Evolutionary conservation across 306 rosid species (phyloP).

Genomic region (Adenanthera pavonina): DNA sequence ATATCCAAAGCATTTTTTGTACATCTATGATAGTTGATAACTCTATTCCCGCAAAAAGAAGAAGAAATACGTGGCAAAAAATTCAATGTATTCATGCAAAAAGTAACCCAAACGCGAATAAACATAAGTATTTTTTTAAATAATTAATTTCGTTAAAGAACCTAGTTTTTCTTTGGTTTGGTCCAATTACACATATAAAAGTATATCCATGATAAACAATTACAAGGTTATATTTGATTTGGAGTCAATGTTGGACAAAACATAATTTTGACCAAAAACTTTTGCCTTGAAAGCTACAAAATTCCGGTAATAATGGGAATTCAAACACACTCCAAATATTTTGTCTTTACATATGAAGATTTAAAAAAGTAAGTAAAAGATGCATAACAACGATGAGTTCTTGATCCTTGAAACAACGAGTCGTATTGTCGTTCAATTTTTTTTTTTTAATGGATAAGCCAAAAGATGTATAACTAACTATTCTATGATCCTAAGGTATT

Average conservation of each 20-base stretch:
- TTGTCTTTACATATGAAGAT: neutral
- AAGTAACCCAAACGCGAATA: neutral
- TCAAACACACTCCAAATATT: neutral
- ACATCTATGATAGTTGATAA: too few relatives aligned
- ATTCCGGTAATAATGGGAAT: too few relatives aligned
- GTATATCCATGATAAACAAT: too few relatives aligned
- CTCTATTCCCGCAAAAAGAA: neutral
- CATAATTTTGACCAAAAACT: too few relatives aligned
- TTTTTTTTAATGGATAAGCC: neutral
- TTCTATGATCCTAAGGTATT: neutral
- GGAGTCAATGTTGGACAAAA: too few relatives aligned
- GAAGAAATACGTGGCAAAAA: too few relatives aligned
- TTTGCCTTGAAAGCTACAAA: too few relatives aligned
- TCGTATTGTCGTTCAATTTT: neutral
- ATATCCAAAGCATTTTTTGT: too few relatives aligned
- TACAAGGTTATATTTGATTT: too few relatives aligned
- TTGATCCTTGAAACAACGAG: neutral
- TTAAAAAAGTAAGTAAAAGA: neutral
- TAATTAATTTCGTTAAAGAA: neutral
- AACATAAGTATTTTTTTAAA: neutral
- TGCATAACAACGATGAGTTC: neutral
- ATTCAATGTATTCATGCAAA: neutral
- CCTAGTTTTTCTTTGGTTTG: neutral
- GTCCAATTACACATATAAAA: too few relatives aligned
- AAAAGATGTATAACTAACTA: neutral